These are phyloP conservation scores for Ogataea dorogensis DNA, from an alignment of 805 yeast genomes.

Conservation along the genomic window DNA sequence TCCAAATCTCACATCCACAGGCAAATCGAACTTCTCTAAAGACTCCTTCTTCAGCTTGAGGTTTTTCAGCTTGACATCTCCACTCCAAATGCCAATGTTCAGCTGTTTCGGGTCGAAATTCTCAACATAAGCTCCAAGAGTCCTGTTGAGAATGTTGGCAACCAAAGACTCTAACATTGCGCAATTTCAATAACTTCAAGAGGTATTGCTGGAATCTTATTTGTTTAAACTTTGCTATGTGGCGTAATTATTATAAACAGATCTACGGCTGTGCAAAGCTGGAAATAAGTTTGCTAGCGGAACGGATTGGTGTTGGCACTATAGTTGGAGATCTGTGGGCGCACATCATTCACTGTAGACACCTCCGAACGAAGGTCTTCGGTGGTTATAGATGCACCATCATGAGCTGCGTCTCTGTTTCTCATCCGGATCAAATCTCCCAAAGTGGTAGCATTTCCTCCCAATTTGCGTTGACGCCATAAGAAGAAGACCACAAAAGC, in stretches of 20 bases:
- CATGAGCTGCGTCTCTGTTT: slow-evolving; percentile 14
- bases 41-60: slow-evolving; percentile 84
- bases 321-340: slow-evolving; percentile 16
- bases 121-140: slow-evolving; percentile 77
- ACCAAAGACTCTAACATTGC: slow-evolving; percentile 37
- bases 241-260: slow-evolving; percentile 9
- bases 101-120: slow-evolving; percentile 94
- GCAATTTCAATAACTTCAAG: neutral
- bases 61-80: slow-evolving; percentile 85
- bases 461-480: slow-evolving; percentile 18
- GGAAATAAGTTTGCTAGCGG: slow-evolving; percentile 1
- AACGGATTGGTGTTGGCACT: slow-evolving; percentile 4
- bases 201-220: neutral
- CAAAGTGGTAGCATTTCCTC: slow-evolving; percentile 8
- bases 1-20: slow-evolving; percentile 86
- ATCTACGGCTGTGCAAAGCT: slow-evolving; percentile 12
- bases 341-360: slow-evolving; percentile 17
- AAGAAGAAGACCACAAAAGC: slow-evolving; percentile 33
- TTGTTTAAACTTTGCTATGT: slow-evolving; percentile 12
- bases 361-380: slow-evolving; percentile 23
- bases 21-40: slow-evolving; percentile 79
- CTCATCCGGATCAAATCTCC: slow-evolving; percentile 16
- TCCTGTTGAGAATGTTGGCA: slow-evolving; percentile 59
- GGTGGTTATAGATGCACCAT: slow-evolving; percentile 22
- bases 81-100: slow-evolving; percentile 96